Conservation (phyloP, 2,329 filamentous ascomycete species). For the Monilinia vaccinii-corymbosi region DNA sequence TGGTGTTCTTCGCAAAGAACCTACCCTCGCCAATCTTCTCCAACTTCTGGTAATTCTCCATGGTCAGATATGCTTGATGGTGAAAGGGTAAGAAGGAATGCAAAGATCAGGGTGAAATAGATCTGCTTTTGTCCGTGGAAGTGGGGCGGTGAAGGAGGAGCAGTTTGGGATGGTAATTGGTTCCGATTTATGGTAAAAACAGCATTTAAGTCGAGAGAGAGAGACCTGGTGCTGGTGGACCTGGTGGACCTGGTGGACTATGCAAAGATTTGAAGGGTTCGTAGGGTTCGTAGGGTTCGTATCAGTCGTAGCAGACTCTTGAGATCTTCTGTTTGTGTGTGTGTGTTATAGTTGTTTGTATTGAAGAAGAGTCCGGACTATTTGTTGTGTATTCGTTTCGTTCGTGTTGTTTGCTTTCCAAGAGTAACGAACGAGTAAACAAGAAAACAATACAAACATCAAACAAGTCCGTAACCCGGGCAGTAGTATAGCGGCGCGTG, state of each 20-base stretch:
- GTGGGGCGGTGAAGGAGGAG: conserved; percentile 12
- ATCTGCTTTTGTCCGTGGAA: conserved; percentile 20
- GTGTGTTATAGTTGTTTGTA: not conserved
- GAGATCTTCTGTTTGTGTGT: not conserved
- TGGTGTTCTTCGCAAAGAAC: conserved; percentile 25
- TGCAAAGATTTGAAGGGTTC: conserved; percentile 1
- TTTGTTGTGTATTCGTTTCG: too few relatives aligned
- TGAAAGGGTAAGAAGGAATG: conserved; percentile 23
- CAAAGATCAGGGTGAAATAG: conserved; percentile 19
- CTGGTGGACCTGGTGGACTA: not conserved
- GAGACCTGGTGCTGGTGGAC: too few relatives aligned
- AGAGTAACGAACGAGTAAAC: conserved; percentile 11
- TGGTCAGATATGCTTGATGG: conserved; percentile 19
- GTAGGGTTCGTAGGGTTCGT: too few relatives aligned
- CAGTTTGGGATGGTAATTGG: conserved; percentile 17
- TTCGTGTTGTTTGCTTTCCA: too few relatives aligned
- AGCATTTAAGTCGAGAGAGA: conserved; percentile 17
- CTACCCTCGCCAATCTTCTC: conserved; percentile 94
- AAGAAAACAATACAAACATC: conserved; percentile 5
- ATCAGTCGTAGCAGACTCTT: not conserved
- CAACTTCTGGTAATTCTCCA: conserved; percentile 96
- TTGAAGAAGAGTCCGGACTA: not conserved
- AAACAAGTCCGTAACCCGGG: conserved; percentile 4
- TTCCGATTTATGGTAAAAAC: conserved; percentile 8
- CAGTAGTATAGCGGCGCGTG: conserved; percentile 3